Base-by-base conservation (phyloP, 768 basidiomycete genomes). In the Scleroderma bovista region DNA sequence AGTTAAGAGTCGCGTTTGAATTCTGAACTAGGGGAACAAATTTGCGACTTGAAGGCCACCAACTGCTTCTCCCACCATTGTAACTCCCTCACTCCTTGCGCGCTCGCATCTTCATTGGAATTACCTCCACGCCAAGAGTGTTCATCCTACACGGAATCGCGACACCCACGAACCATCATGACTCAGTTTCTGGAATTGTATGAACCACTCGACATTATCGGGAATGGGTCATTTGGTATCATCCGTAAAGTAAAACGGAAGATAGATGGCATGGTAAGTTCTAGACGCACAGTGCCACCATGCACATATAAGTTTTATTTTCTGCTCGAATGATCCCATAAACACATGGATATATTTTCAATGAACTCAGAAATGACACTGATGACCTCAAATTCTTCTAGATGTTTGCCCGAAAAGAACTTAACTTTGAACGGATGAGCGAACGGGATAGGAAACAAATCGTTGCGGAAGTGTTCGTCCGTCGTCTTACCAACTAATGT, bases 361-460 rank as follows among this genome's bases (percentile, higher is more conserved):
- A 9, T 6, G 24, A 43, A 29, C 41, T 3, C 16, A 31, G 31
- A 33, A 26, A 3, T 31, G 26, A 12, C 20, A 45, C 32, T 45
- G 17, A 45, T 16, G 31, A 33, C 17, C n/a, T 22, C 15, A 29
- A 10, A 12, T n/a, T 6, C 3, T 10, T 6, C 2, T 55, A 92
- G 89, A 65, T 86, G 31, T 88, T 92, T 57, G 94, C 94, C 4
- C 75, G 92, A 31, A 96, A 99, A 62, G 93, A 99, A 68, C 82
- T 99, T 60, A 93, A 97, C 70, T 99, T 97, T 69, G 93, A 95
- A 62, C 81, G 88, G 44, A 97, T 99, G 95, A 86, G 79, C 33
- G 93, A 97, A 67, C 80, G 93, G 34, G 96, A 99, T 65, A 80
- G 93, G 58, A 93, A 93, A 65, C 96, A 98, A 67, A 94, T 99